These are phyloP conservation scores for Biscogniauxia marginata DNA, from an alignment of 2,329 filamentous ascomycete species.

Conservation along the genomic window DNA sequence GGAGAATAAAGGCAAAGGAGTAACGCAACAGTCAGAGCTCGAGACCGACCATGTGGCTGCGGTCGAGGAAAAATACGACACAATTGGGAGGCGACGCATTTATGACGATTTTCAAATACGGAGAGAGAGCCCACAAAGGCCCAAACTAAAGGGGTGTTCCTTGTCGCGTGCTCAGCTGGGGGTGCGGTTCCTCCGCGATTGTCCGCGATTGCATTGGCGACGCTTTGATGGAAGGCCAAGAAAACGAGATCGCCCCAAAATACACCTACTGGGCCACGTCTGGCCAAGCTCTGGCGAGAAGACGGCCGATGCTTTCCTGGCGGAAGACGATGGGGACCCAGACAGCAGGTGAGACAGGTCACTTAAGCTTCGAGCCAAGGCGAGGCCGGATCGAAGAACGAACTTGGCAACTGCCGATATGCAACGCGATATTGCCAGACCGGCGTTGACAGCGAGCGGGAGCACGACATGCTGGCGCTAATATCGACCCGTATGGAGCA, in stretches of 20 bases:
- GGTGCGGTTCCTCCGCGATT: slow-evolving; percentile 7
- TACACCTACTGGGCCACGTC: background rate
- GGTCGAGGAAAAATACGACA: slow-evolving; percentile 2
- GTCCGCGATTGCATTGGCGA: slow-evolving; percentile 6
- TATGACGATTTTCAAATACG: slow-evolving; percentile 1
- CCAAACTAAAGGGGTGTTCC: background rate
- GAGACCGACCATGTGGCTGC: slow-evolving; percentile 16
- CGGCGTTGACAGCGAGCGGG: background rate
- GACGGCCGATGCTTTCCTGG: background rate
- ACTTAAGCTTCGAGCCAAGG: slow-evolving; percentile 14
- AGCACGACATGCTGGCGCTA: background rate
- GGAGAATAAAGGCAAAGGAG: background rate
- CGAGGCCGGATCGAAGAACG: background rate
- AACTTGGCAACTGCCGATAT: slow-evolving; percentile 4
- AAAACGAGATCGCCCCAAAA: background rate
- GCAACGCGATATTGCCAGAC: slow-evolving; percentile 13
- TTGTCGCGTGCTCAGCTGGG: slow-evolving; percentile 2
- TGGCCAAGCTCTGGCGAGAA: background rate
- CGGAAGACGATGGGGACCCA: background rate
- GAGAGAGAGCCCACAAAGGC: slow-evolving; percentile 1
- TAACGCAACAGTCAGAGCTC: background rate
- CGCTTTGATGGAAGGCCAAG: slow-evolving; percentile 3
- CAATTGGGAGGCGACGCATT: background rate
- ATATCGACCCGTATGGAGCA: background rate
- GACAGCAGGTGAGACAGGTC: slow-evolving; percentile 20